Conservation (phyloP, 768 basidiomycete genomes). For the Tubosaeta sp. region DNA sequence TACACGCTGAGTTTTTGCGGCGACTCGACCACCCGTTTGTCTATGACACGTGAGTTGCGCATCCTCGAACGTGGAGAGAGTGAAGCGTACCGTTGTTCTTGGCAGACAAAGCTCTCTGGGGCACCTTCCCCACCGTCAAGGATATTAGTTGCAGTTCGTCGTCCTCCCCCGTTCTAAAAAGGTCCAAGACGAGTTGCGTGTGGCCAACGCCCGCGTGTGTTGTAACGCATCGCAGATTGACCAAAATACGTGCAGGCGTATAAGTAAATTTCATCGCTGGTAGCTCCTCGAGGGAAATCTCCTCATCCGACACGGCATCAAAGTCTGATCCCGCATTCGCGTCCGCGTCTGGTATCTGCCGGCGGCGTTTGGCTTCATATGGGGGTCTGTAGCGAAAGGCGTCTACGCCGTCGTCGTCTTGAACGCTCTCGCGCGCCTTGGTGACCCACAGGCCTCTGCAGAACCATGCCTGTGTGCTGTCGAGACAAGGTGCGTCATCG, state of each 20-base stretch:
- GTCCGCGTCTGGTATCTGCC: constrained; percentile 39
- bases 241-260: constrained; percentile 82
- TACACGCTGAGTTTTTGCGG: constrained; percentile 82
- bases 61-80: not conserved
- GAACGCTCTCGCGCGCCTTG: constrained; percentile 73
- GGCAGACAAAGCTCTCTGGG: constrained; percentile 96
- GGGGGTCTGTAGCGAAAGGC: constrained; percentile 8
- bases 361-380: constrained; percentile 30
- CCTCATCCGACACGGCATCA: constrained; percentile 76
- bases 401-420: constrained; percentile 40
- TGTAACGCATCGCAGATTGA: constrained; percentile 95
- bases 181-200: constrained; percentile 89
- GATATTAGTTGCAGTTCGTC: constrained; percentile 61
- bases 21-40: constrained; percentile 85
- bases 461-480: constrained; percentile 97
- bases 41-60: constrained; percentile 31
- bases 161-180: constrained; percentile 78
- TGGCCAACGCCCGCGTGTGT: constrained; percentile 98
- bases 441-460: constrained; percentile 96
- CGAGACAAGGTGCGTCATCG: constrained; percentile 84
- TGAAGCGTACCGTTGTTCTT: constrained; percentile 73
- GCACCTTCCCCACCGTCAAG: constrained; percentile 95
- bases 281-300: constrained; percentile 31
- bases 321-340: constrained; percentile 85
- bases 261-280: constrained; percentile 52